Evolutionary conservation across 352 stramenopile species (phyloP), one percentile per base, ranked within the genome.

Genomic region (Pythium vanterpoolii): DNA sequence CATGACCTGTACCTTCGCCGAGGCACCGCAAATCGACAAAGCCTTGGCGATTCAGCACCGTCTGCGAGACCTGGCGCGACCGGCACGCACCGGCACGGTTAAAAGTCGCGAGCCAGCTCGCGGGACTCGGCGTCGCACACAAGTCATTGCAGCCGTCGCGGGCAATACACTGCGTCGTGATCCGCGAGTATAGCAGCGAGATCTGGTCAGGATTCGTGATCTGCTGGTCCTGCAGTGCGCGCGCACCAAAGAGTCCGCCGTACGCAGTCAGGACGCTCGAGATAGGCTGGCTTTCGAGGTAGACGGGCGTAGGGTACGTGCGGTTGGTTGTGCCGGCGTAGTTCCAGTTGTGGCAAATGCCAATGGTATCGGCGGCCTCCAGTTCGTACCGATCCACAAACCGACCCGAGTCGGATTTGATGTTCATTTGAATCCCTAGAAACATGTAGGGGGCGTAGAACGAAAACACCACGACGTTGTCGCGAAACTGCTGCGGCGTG

Each of bases 271-370:
- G 24, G 8, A 63, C 56, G 24, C 56, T 63, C 33, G 14, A 43
- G 4, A n/a, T 14, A 1, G 46, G 45, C 14, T 34, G n/a, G 4
- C 14, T 38, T 18, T 56, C 42, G 4, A 63, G 19, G n/a, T 56
- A 51, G 6, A 50, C n/a, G 9, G 56, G 56, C 6, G 31, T 23
- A 18, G 56, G 56, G 28, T 36, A 63, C 0, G 3, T 47, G 19
- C 34, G 52, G 23, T 54, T 47, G 14, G n/a, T 51, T 13, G 30
- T 27, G 5, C 42, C 4, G 13, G 40, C 42, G 14, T 38, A 26
- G n/a, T 56, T 44, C 56, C 56, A 63, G 56, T 63, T 56, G 24
- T 56, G 33, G 38, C 56, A 63, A 18, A 56, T 44, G n/a, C 56
- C 56, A 7, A 63, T 19, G 9, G 27, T 56, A 27, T 38, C 56